Percentiles rank a stretch among this genome's conserved stretches.
Evolutionary conservation across 2,329 filamentous ascomycete species (phyloP).

Genomic region (Tolypocladium cylindrosporum): DNA sequence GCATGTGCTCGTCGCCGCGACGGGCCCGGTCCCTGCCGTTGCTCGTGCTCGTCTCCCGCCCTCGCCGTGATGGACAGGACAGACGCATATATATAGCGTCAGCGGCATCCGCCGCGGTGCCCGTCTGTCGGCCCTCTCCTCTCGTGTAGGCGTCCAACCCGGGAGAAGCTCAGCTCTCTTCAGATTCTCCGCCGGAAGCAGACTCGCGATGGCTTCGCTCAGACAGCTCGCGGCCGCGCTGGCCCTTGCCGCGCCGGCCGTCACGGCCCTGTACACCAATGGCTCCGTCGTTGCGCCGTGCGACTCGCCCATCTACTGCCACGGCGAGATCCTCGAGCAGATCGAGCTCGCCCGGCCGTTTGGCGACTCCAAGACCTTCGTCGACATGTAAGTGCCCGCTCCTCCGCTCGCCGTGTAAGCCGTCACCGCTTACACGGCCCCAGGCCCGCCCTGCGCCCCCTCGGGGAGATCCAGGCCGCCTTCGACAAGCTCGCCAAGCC

Average conservation of each 20-base stretch:
- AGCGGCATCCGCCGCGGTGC: not conserved
- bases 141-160: not conserved
- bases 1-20: not conserved
- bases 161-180: not conserved
- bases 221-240: slow-evolving; percentile 15
- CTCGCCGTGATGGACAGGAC: not conserved
- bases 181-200: not conserved
- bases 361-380: slow-evolving; percentile 60
- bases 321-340: slow-evolving; percentile 51
- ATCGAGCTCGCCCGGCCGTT: slow-evolving; percentile 56
- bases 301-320: slow-evolving; percentile 58
- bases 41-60: not conserved
- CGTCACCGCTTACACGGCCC: not conserved
- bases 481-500: slow-evolving; percentile 51
- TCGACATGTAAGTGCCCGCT: slow-evolving; percentile 47
- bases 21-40: not conserved
- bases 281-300: slow-evolving; percentile 53
- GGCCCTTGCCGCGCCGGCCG: slow-evolving; percentile 15
- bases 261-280: slow-evolving; percentile 45
- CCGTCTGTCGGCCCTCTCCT: not conserved
- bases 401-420: not conserved
- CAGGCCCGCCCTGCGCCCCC: slow-evolving; percentile 48
- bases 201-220: slow-evolving; percentile 6
- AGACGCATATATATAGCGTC: not conserved
- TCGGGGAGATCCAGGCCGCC: slow-evolving; percentile 50